phyloP scores from a whole-genome alignment of 108 stramenopile genomes.

The Schizochytrium sp. region DNA sequence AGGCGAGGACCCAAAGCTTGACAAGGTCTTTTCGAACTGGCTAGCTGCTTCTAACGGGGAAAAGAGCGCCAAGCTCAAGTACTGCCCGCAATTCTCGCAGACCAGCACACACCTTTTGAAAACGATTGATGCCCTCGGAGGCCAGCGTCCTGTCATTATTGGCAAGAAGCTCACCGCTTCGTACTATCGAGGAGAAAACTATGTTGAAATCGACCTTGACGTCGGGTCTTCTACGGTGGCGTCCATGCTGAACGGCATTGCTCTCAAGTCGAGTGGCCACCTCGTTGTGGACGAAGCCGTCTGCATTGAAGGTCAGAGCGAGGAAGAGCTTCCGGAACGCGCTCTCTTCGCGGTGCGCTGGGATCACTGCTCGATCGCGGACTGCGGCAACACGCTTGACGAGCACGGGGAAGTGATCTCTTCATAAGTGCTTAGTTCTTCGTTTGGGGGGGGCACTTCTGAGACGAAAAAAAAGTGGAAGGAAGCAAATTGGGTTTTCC shows the following conservation, averaged over 20 bases:
- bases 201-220: not conserved
- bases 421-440: not conserved
- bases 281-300: not conserved
- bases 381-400: not conserved
- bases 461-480: too few relatives aligned
- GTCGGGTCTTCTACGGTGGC: constrained; percentile 1
- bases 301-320: not conserved
- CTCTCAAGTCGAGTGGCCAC: not conserved
- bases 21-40: not conserved
- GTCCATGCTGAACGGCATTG: constrained; percentile 12
- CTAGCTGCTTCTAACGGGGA: not conserved
- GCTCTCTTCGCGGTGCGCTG: not conserved
- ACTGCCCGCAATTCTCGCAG: not conserved
- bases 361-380: not conserved
- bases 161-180: not conserved
- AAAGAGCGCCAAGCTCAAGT: constrained; percentile 7
- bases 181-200: not conserved
- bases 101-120: not conserved
- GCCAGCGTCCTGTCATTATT: not conserved
- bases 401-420: not conserved
- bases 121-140: not conserved
- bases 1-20: not conserved
- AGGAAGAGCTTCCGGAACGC: not conserved
- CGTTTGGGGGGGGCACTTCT: not conserved
- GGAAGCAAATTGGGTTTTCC: too few relatives aligned